Evolutionary conservation across 345 rosid species (phyloP).

Genomic region (Adansonia digitata): DNA sequence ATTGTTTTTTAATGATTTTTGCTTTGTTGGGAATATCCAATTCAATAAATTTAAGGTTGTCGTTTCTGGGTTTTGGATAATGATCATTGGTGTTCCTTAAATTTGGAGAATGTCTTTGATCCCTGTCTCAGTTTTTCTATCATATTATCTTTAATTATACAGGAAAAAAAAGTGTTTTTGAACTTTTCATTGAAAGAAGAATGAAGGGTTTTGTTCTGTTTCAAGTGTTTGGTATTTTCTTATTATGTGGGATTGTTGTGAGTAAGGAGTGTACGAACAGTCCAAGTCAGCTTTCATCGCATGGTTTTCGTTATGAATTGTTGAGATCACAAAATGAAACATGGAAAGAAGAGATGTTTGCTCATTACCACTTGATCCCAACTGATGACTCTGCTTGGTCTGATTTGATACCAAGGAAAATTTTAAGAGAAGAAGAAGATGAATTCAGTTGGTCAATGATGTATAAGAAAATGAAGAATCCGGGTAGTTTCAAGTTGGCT

Average conservation of each 20-base stretch:
- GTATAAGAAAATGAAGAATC: slow-evolving; percentile 66
- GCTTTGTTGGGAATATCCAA: not conserved
- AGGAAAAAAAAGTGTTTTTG: not conserved
- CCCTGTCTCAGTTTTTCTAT: not conserved
- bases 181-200: not conserved
- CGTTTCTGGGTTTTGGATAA: slow-evolving; percentile 18
- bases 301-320: slow-evolving; percentile 61
- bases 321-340: slow-evolving; percentile 59
- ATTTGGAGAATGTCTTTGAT: not conserved
- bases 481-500: slow-evolving; percentile 19
- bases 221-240: slow-evolving; percentile 18
- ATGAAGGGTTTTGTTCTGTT: slow-evolving; percentile 28
- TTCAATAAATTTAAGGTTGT: slow-evolving; percentile 2
- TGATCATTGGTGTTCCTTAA: not conserved
- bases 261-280: slow-evolving; percentile 87
- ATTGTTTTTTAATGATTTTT: not conserved
- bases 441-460: slow-evolving; percentile 64
- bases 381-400: slow-evolving; percentile 85
- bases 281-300: slow-evolving; percentile 64
- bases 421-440: slow-evolving; percentile 55
- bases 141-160: not conserved
- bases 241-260: slow-evolving; percentile 22
- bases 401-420: slow-evolving; percentile 69
- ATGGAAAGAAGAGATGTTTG: slow-evolving; percentile 59
- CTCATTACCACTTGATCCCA: slow-evolving; percentile 75